phyloP scores from a whole-genome alignment of 208 protist genomes.

The Phytomonas francai region DNA sequence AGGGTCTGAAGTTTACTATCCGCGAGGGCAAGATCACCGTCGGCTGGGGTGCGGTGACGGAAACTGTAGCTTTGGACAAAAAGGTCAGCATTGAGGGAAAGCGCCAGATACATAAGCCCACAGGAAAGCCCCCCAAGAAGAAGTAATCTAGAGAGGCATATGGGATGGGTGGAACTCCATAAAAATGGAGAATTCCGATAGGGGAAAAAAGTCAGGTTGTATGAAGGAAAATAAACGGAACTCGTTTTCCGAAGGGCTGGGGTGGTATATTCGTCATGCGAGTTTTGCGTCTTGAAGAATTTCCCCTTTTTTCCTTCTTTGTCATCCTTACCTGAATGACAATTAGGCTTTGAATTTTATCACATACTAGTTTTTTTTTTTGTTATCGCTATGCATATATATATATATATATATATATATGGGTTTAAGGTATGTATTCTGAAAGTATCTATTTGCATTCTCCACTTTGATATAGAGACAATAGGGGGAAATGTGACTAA shows the following conservation, averaged over 20 bases:
- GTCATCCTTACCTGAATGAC: not conserved
- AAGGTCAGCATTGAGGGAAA: slow-evolving; percentile 86
- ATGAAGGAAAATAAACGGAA: not conserved
- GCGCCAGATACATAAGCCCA: slow-evolving; percentile 10
- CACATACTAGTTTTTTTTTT: slow-evolving; percentile 9
- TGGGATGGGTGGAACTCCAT: not conserved
- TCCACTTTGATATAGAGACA: not conserved
- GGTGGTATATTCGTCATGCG: not conserved
- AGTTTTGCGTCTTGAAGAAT: slow-evolving; percentile 9
- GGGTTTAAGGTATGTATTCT: not conserved
- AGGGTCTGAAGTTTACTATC: slow-evolving; percentile 97
- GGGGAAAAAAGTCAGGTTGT: slow-evolving; percentile 1
- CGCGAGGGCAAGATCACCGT: slow-evolving; percentile 98
- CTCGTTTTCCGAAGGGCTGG: not conserved
- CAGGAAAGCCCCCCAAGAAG: slow-evolving; percentile 39
- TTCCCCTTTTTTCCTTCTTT: slow-evolving; percentile 15
- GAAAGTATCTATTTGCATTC: not conserved
- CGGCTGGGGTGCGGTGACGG: slow-evolving; percentile 95
- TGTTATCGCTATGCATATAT: slow-evolving; percentile 12
- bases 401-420: slow-evolving; percentile 7
- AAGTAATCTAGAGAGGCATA: slow-evolving; percentile 18
- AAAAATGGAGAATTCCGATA: slow-evolving; percentile 4
- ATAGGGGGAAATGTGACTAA: not conserved
- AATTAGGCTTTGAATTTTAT: not conserved
- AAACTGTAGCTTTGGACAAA: slow-evolving; percentile 84